These are phyloP conservation scores for Penicillium sp. DNA, from an alignment of 2,329 filamentous ascomycete genomes.

Conservation along the genomic window DNA sequence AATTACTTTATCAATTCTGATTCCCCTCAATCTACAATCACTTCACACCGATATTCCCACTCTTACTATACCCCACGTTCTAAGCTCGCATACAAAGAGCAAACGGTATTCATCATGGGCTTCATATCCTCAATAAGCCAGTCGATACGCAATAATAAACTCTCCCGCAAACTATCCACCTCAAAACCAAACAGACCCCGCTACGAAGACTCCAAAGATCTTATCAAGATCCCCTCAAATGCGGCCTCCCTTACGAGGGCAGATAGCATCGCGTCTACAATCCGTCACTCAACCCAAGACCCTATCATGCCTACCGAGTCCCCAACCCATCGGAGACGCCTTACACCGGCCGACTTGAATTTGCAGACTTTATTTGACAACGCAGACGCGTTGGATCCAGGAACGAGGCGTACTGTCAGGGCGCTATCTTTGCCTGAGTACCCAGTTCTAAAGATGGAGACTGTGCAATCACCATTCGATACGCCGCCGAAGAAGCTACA, in stretches of 20 bases:
- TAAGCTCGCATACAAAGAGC: background rate
- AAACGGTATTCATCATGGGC: slow-evolving; percentile 12
- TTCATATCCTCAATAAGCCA: slow-evolving; percentile 20
- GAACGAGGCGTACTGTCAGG: slow-evolving; percentile 1
- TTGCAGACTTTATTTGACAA: slow-evolving; percentile 17
- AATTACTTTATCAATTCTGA: slow-evolving; percentile 9
- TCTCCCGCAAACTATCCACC: slow-evolving; percentile 17
- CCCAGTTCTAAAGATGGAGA: slow-evolving; percentile 20
- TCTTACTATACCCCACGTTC: background rate
- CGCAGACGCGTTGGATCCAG: slow-evolving; percentile 6
- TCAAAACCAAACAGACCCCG: slow-evolving; percentile 8
- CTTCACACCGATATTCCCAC: background rate
- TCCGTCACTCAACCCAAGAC: slow-evolving; percentile 10
- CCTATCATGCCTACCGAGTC: slow-evolving; percentile 12
- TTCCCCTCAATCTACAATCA: background rate
- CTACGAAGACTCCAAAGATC: slow-evolving; percentile 22
- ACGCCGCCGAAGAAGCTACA: slow-evolving; percentile 11
- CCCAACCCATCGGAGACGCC: slow-evolving; percentile 6
- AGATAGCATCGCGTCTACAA: slow-evolving; percentile 15
- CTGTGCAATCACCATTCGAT: slow-evolving; percentile 9
- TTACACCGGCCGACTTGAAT: slow-evolving; percentile 10
- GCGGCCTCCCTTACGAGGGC: slow-evolving; percentile 8
- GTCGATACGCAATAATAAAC: slow-evolving; percentile 15
- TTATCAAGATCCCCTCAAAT: slow-evolving; percentile 19
- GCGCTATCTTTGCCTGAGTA: slow-evolving; percentile 15